Conservation (phyloP, 108 stramenopile species). For the Skeletonema marinoi region DNA sequence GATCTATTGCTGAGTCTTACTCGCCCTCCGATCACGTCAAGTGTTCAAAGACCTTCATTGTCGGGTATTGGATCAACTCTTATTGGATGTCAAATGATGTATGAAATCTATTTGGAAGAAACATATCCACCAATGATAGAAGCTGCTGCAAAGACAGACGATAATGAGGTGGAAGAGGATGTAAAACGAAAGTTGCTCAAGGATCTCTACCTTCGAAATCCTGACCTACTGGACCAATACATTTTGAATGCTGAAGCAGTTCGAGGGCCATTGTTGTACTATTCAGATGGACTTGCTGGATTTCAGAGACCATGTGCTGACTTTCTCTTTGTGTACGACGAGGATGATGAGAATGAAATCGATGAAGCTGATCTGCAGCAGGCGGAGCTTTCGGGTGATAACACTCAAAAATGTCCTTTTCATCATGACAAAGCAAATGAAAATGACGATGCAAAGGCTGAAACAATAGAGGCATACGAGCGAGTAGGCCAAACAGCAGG, state of each 20-base stretch:
- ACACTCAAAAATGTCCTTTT: slow-evolving; percentile 6
- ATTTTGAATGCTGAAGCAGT: slow-evolving; percentile 27
- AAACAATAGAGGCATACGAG: slow-evolving; percentile 69
- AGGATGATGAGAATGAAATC: slow-evolving; percentile 40
- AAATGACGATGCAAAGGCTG: slow-evolving; percentile 47
- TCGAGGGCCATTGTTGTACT: slow-evolving; percentile 20
- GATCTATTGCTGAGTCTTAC: slow-evolving; percentile 30
- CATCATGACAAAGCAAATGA: not conserved
- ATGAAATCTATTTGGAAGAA: slow-evolving; percentile 45
- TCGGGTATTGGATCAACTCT: slow-evolving; percentile 21
- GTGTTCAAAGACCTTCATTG: not conserved
- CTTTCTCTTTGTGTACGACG: slow-evolving; percentile 45
- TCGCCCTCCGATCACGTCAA: not conserved
- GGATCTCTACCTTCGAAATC: slow-evolving; percentile 31
- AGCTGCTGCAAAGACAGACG: not conserved
- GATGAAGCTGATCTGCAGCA: slow-evolving; percentile 11
- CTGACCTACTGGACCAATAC: slow-evolving; percentile 22
- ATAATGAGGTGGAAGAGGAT: slow-evolving; percentile 9
- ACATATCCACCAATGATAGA: slow-evolving; percentile 27
- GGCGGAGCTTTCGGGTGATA: not conserved
- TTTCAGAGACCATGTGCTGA: slow-evolving; percentile 43
- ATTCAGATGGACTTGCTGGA: slow-evolving; percentile 21
- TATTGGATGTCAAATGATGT: slow-evolving; percentile 48
- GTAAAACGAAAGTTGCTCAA: slow-evolving; percentile 26
- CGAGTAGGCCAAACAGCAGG: slow-evolving; percentile 70